Evolutionary conservation across 805 yeast genomes (phyloP).

Genomic region (Suhomyces sp.): DNA sequence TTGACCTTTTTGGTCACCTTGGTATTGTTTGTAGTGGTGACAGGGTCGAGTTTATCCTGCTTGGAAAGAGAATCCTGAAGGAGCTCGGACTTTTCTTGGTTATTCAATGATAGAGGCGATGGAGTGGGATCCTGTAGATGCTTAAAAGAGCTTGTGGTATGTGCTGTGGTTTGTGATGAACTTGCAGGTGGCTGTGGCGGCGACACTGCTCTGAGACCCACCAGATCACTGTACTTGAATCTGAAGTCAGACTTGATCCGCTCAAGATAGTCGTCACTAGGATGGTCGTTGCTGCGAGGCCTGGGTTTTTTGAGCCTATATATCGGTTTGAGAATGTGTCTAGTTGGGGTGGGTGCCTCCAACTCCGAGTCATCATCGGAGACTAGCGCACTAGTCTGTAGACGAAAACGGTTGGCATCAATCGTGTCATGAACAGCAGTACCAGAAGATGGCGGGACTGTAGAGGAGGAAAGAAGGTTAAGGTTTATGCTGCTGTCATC

Average conservation of each 20-base stretch:
- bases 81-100: constrained; percentile 1
- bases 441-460: not conserved
- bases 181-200: not conserved
- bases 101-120: constrained; percentile 22
- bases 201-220: not conserved
- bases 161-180: not conserved
- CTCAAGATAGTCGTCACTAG: constrained; percentile 1
- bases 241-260: constrained; percentile 22
- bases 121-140: constrained; percentile 20
- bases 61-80: not conserved
- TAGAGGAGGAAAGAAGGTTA: constrained; percentile 13
- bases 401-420: not conserved
- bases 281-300: not conserved
- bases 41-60: not conserved
- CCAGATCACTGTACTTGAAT: constrained; percentile 12
- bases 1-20: constrained; percentile 13
- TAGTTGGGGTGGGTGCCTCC: constrained; percentile 14
- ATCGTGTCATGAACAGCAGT: not conserved
- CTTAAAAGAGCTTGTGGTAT: not conserved
- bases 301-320: constrained; percentile 7
- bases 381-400: constrained; percentile 6
- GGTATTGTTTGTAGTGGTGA: not conserved
- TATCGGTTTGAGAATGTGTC: constrained; percentile 17
- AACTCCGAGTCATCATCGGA: constrained; percentile 40
- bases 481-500: constrained; percentile 29